Evolutionary conservation across 352 stramenopile species (phyloP).

Genomic region (Saprolegnia diclina): DNA sequence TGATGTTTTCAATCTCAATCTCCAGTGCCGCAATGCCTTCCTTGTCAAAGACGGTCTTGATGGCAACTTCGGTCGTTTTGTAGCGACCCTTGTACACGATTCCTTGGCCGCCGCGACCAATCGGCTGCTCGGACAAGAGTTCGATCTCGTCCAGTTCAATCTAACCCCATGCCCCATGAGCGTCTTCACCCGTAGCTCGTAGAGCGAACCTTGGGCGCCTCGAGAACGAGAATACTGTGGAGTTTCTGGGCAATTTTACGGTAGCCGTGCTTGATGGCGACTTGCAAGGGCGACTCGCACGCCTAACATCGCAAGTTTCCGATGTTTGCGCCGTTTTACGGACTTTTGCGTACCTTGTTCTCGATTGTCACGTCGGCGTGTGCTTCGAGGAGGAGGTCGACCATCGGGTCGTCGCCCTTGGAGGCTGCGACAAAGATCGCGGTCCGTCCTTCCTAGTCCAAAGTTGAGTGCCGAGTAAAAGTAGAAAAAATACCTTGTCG

Average conservation of each 20-base stretch:
- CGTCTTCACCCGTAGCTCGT: neutral
- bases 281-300: neutral
- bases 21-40: neutral
- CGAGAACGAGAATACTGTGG: neutral
- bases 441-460: neutral
- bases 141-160: constrained; percentile 5
- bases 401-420: constrained; percentile 1
- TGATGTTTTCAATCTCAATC: constrained; percentile 8
- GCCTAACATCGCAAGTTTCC: neutral
- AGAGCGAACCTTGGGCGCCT: neutral
- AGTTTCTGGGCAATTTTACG: constrained; percentile 8
- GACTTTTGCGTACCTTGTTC: neutral
- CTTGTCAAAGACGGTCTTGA: constrained; percentile 1
- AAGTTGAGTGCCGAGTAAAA: neutral
- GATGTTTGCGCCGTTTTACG: neutral
- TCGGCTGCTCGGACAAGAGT: neutral
- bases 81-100: constrained; percentile 10
- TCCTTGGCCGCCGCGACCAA: neutral
- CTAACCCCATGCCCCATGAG: neutral
- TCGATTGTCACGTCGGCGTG: constrained; percentile 1
- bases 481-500: neutral
- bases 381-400: neutral
- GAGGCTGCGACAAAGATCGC: neutral
- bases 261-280: constrained; percentile 11
- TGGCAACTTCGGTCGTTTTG: neutral